Evolutionary conservation across 2,329 filamentous ascomycete species (phyloP), one percentile per base, ranked within the genome.

Genomic region (Scopulariopsis brevicaulis): DNA sequence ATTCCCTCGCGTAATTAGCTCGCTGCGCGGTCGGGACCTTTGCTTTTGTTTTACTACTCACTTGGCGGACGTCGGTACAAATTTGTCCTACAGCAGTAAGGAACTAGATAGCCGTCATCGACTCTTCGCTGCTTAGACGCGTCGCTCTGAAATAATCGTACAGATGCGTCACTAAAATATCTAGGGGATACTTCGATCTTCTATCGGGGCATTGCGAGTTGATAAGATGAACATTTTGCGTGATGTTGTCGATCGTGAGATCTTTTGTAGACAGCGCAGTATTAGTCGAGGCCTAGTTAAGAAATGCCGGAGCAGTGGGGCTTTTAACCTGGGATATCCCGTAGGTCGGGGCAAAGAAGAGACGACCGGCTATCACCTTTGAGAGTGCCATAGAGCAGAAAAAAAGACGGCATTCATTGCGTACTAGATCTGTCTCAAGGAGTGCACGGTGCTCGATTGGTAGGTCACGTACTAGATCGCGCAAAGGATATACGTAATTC

Each of bases 141-240:
- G 87, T 90, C 68, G 91, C 88, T 35, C 87, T 77, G 1, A 86
- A 85, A 67, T 90, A 89, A 68, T 90, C 86, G 69, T 92, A 88
- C 0, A 91, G 71, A 69, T 91, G 87, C 1, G 80, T 80, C 28
- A 90, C 84, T 1, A 90, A 76, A 6, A 85, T 74, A 63, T 89
- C 83, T 58, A 91, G 75, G 25, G 92, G 69, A 65, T 86, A 90
- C 63, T 80, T 85, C 58, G 87, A 70, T 14, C 87, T 78, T 6
- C 76, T 70, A 64, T 89, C 78, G 2, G 74, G 66, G 65, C 81
- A 81, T 69, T 83, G 78, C 0, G 86, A 85, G 70, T 91, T 91
- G 69, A 90, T 87, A 48, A 76, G 73, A 63, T 85, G 76, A 20
- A 84, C 83, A 65, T 90, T 89, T 48, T 85, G 78, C 50, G 87